Percentiles rank a stretch among this genome's conserved stretches.
Conservation (phyloP, 2,329 filamentous ascomycete species). For the Beauveria sp. region DNA sequence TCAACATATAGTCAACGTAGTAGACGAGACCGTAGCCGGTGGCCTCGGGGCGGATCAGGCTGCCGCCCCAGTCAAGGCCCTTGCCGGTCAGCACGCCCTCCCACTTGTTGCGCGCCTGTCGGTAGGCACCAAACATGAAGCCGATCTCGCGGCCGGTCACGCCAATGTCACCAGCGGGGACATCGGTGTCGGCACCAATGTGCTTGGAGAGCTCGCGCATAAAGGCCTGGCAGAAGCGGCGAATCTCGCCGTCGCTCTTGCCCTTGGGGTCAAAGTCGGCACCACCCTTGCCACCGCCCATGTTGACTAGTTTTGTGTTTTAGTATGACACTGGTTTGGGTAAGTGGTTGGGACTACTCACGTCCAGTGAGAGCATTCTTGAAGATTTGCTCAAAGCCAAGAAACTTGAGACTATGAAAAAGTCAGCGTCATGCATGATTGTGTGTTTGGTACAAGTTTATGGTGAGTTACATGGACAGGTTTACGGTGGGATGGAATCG, state of each 20-base stretch:
- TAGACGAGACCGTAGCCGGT: constrained; percentile 96
- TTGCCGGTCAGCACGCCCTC: constrained; percentile 96
- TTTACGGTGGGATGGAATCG: constrained; percentile 89
- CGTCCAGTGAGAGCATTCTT: constrained; percentile 94
- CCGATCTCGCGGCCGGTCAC: constrained; percentile 88
- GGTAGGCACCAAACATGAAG: constrained; percentile 91
- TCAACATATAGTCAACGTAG: constrained; percentile 93
- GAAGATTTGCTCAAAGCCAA: constrained; percentile 99
- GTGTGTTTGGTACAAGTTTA: no score
- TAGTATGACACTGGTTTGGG: constrained; percentile 12
- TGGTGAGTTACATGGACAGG: constrained; percentile 47
- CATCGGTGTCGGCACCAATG: constrained; percentile 92
- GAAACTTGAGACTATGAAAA: constrained; percentile 67
- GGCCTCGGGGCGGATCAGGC: constrained; percentile 89
- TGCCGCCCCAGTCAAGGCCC: constrained; percentile 87
- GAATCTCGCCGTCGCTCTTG: constrained; percentile 95
- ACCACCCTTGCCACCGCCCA: constrained; percentile 96
- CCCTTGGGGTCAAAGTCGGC: constrained; percentile 99
- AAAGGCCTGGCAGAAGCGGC: constrained; percentile 91
- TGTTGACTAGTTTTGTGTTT: constrained; percentile 36
- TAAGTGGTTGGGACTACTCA: constrained; percentile 46
- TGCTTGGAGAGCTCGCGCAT: constrained; percentile 94
- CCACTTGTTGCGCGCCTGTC: constrained; percentile 79
- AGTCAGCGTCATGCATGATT: constrained; percentile 26
- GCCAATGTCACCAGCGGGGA: constrained; percentile 95